These are phyloP conservation scores for Microbotryomycetes sp. DNA, from an alignment of 1,284 basidiomycete species.

Conservation along the genomic window DNA sequence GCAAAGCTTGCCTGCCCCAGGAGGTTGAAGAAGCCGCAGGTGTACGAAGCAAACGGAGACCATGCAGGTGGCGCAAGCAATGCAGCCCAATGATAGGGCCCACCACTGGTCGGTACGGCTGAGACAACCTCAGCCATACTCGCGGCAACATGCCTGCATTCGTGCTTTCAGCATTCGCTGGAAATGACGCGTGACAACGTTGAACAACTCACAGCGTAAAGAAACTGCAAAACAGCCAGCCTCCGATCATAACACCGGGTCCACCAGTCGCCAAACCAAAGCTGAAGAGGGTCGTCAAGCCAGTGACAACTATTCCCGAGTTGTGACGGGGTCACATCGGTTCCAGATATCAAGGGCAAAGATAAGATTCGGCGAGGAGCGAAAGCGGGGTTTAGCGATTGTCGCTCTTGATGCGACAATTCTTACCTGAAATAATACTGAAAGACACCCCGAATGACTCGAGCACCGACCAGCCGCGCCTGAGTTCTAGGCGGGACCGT, in stretches of 20 bases:
- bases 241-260: conserved; percentile 62
- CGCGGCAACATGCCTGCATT: conserved; percentile 25
- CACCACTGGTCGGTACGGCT: conserved; percentile 64
- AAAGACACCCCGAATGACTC: background rate
- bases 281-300: conserved; percentile 38
- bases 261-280: conserved; percentile 54
- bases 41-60: conserved; percentile 23
- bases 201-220: conserved; percentile 19
- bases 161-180: background rate
- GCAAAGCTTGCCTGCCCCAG: conserved; percentile 57
- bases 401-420: background rate
- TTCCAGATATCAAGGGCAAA: background rate
- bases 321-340: background rate
- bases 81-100: conserved; percentile 36
- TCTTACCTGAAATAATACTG: background rate
- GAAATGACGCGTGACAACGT: background rate
- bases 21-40: conserved; percentile 55
- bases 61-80: conserved; percentile 16
- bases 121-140: conserved; percentile 36
- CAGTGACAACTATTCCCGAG: background rate
- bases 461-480: background rate
- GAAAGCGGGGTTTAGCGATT: background rate
- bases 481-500: background rate
- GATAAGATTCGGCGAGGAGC: background rate
- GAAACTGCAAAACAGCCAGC: background rate